Evolutionary conservation across 164 flowering plant species (phyloP), one percentile per base, ranked within the genome.

Genomic region (Vitis rupestris): DNA sequence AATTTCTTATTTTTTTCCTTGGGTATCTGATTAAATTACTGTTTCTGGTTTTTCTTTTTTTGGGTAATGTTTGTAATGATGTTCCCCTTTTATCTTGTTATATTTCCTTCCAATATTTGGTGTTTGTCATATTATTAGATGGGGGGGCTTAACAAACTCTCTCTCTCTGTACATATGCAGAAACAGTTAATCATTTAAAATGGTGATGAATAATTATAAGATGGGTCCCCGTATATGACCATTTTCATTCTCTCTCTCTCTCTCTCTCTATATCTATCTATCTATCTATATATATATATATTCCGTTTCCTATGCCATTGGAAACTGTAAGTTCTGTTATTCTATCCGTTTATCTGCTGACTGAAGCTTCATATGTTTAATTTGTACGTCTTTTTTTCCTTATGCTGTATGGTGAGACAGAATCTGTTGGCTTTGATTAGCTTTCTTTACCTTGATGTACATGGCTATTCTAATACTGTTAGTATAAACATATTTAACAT

Each of bases 11-110:
- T 15, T 48, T 29, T 62, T 30, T 30, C 44, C 44, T 4, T 37
- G 44, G 44, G 44, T 37, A 37, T 37, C 44, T 3, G 44, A 37
- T 37, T 37, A 37, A 37, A 37, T n/a, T 54, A 16, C 17, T 13
- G 4, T 14, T 64, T 64, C 56, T 17, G 9, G 37, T 48, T 5
- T 30, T 37, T 37, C 7, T 37, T 6, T 37, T 37, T 37, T 37
- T 37, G 44, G 44, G 44, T 37, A 37, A 3, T 37, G 44, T 60
- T 65, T 19, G 63, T 64, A 13, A 48, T 59, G 30, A 55, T 8
- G 17, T 23, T 23, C 27, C 27, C 27, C 66, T 67, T 30, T 8
- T 65, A 60, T 30, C 44, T 56, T 74, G 54, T 10, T n/a, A 47
- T 59, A 63, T 11, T 37, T 37, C 44, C 44, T 37, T 37, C 44